Conservation (phyloP, 1,139 yeast genomes). For the Arxiozyma bovina region DNA sequence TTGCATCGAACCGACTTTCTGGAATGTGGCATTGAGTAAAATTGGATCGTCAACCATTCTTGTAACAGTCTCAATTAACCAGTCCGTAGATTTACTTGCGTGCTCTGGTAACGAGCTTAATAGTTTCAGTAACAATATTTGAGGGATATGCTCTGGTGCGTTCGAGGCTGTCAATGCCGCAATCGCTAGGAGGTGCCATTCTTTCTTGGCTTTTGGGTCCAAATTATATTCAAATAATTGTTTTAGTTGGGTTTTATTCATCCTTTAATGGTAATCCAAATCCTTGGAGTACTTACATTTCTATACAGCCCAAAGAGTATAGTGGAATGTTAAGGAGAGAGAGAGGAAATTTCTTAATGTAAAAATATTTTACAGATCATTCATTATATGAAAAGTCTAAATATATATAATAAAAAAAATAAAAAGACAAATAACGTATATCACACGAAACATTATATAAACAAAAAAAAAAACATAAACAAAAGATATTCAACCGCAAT, state of each 20-base stretch:
- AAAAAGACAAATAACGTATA: too few relatives aligned
- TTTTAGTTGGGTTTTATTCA: slow-evolving; percentile 1
- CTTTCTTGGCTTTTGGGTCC: background rate
- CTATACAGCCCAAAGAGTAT: too few relatives aligned
- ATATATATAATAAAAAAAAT: too few relatives aligned
- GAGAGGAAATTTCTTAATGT: too few relatives aligned
- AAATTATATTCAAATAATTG: slow-evolving; percentile 3
- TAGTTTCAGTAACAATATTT: slow-evolving; percentile 2
- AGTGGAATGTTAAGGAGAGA: too few relatives aligned
- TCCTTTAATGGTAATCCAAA: background rate
- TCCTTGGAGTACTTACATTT: background rate
- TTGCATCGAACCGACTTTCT: background rate
- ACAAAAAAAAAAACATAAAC: too few relatives aligned
- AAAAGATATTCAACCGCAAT: too few relatives aligned
- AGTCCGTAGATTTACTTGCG: background rate
- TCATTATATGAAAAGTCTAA: too few relatives aligned
- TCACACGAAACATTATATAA: too few relatives aligned
- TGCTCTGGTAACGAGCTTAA: background rate
- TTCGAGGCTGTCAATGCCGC: slow-evolving; percentile 7
- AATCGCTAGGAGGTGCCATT: slow-evolving; percentile 6
- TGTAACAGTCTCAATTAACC: background rate
- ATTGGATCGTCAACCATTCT: background rate
- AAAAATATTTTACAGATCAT: too few relatives aligned
- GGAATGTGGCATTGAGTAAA: background rate
- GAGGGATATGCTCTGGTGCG: slow-evolving; percentile 5